These are phyloP conservation scores for Knoxia roxburghii DNA, from an alignment of 257 asterid species.

Conservation along the genomic window DNA sequence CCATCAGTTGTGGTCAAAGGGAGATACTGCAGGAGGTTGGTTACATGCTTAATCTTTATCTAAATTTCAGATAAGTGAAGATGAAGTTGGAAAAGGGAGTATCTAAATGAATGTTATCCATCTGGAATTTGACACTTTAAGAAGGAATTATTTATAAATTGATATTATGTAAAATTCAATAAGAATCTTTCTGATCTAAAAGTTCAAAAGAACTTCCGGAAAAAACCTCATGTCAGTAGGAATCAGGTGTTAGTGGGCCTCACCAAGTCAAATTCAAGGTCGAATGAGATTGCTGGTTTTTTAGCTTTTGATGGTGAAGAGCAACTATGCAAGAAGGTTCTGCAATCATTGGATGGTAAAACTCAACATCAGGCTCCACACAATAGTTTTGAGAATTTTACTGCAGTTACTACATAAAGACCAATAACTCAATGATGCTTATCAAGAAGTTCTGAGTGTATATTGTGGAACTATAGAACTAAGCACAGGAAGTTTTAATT, in stretches of 20 bases:
- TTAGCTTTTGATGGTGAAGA: constrained; percentile 39
- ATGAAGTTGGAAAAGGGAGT: background rate
- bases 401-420: constrained; percentile 11
- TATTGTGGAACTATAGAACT: background rate
- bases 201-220: background rate
- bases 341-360: constrained; percentile 34
- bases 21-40: background rate
- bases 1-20: background rate
- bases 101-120: too few species aligned
- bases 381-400: constrained; percentile 7
- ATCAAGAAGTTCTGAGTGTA: background rate
- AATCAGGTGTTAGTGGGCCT: constrained; percentile 13
- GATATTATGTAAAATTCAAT: background rate
- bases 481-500: background rate
- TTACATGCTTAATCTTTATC: background rate
- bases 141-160: constrained; percentile 1
- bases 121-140: background rate
- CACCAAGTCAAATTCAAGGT: constrained; percentile 47
- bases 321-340: constrained; percentile 41
- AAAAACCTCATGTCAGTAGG: background rate
- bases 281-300: constrained; percentile 30
- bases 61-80: background rate
- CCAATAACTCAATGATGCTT: background rate
- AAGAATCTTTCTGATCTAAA: background rate
- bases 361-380: constrained; percentile 16